These are phyloP conservation scores for Lathyrus tuberosus DNA, from an alignment of 306 rosid genomes.

Conservation along the genomic window DNA sequence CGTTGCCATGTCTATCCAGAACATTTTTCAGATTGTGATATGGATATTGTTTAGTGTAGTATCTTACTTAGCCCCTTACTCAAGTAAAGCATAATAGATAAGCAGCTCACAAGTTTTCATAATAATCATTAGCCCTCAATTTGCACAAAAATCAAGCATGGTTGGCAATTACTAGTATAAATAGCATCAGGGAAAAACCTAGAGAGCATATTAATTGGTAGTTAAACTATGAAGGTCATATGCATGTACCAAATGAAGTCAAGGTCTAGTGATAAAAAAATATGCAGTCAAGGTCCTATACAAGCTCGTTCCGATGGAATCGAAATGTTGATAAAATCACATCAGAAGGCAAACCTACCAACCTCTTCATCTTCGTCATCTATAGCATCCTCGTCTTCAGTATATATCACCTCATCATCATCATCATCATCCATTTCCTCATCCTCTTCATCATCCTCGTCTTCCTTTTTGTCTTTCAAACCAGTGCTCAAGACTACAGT, in stretches of 20 bases:
- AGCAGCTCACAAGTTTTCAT: background rate
- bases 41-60: background rate
- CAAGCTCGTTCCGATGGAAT: slow-evolving; percentile 16
- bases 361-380: slow-evolving; percentile 27
- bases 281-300: slow-evolving; percentile 22
- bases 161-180: slow-evolving; percentile 4
- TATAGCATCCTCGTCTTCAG: slow-evolving; percentile 6
- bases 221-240: slow-evolving; percentile 20
- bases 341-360: slow-evolving; percentile 24
- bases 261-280: background rate
- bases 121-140: background rate
- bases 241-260: slow-evolving; percentile 30
- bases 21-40: background rate
- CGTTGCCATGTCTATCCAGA: no score
- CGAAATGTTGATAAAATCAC: background rate
- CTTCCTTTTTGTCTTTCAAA: slow-evolving; percentile 54
- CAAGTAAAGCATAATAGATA: background rate
- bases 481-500: slow-evolving; percentile 69
- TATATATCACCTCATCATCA: slow-evolving; percentile 2
- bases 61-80: background rate
- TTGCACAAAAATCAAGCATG: slow-evolving; percentile 16
- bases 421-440: slow-evolving; percentile 23
- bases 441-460: slow-evolving; percentile 20
- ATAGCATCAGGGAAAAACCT: slow-evolving; percentile 11
- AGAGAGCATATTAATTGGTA: slow-evolving; percentile 26